phyloP scores from a whole-genome alignment of 495 filamentous ascomycete species.

The Penicillium parvum region DNA sequence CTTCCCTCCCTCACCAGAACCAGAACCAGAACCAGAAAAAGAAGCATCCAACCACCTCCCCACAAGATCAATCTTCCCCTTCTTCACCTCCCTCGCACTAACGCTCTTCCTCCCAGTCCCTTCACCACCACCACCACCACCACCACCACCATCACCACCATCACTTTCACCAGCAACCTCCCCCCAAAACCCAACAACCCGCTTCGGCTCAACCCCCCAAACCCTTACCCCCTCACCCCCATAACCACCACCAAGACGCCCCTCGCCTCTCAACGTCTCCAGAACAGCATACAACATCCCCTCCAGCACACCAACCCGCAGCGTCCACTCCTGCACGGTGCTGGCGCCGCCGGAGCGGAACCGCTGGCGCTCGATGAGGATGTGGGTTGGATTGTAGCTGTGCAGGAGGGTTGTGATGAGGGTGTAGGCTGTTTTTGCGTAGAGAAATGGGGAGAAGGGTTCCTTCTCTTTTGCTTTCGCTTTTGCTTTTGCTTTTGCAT shows the following conservation, averaged over 20 bases:
- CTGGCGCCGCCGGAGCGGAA: slow-evolving; percentile 64
- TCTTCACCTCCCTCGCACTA: slow-evolving; percentile 44
- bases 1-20: neutral
- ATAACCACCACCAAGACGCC: slow-evolving; percentile 19
- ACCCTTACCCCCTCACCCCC: slow-evolving; percentile 23
- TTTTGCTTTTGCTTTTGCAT: neutral
- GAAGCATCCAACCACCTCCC: slow-evolving; percentile 45
- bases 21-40: neutral
- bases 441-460: slow-evolving; percentile 51
- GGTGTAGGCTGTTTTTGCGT: slow-evolving; percentile 58
- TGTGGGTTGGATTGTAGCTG: slow-evolving; percentile 55
- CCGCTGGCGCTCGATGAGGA: slow-evolving; percentile 88
- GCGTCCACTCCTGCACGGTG: slow-evolving; percentile 80
- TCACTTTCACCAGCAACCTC: slow-evolving; percentile 11
- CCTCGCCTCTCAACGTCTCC: slow-evolving; percentile 46
- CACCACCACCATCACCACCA: too few species aligned
- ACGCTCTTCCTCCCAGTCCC: slow-evolving; percentile 14
- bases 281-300: slow-evolving; percentile 82
- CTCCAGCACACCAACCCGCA: slow-evolving; percentile 87
- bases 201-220: slow-evolving; percentile 35
- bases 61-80: slow-evolving; percentile 62
- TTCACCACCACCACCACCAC: slow-evolving; percentile 1
- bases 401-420: slow-evolving; percentile 51
- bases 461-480: slow-evolving; percentile 25
- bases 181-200: slow-evolving; percentile 40